phyloP scores from a whole-genome alignment of 2,329 filamentous ascomycete genomes.

The Clonostachys chloroleuca region DNA sequence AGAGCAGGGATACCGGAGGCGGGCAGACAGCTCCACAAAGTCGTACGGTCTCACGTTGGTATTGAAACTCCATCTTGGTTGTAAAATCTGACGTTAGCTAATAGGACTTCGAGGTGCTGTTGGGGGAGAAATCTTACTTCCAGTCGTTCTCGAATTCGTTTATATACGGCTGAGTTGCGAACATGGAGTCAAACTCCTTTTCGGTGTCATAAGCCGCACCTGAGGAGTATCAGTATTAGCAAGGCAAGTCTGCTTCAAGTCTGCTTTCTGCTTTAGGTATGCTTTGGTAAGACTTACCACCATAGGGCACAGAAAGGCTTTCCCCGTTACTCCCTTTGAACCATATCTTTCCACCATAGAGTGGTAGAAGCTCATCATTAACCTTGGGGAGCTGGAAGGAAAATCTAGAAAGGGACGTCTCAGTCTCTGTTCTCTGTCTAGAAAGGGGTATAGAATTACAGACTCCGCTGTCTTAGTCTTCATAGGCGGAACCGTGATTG shows the following conservation, averaged over 20 bases:
- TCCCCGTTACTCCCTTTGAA: slow-evolving; percentile 33
- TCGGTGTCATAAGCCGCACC: slow-evolving; percentile 29
- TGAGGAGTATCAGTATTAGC: slow-evolving; percentile 4
- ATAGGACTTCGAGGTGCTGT: neutral
- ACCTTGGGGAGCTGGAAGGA: slow-evolving; percentile 19
- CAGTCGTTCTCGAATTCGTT: slow-evolving; percentile 13
- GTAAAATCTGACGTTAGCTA: neutral
- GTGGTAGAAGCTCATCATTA: slow-evolving; percentile 26
- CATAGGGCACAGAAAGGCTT: slow-evolving; percentile 34
- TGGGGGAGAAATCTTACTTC: slow-evolving; percentile 8
- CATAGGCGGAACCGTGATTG: slow-evolving; percentile 17
- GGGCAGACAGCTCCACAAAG: slow-evolving; percentile 19
- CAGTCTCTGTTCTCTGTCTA: neutral
- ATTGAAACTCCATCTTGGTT: slow-evolving; percentile 24
- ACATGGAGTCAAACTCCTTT: slow-evolving; percentile 30
- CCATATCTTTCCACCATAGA: slow-evolving; percentile 39
- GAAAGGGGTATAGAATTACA: neutral
- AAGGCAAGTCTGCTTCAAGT: neutral
- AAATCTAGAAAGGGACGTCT: slow-evolving; percentile 12
- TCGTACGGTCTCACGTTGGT: slow-evolving; percentile 15
- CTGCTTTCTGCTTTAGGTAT: neutral
- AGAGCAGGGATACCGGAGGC: slow-evolving; percentile 22
- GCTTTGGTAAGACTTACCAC: slow-evolving; percentile 13
- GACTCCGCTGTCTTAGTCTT: slow-evolving; percentile 19
- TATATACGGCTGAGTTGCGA: slow-evolving; percentile 17